Evolutionary conservation across 306 rosid species (phyloP).

Genomic region (Prunus fruticosa): DNA sequence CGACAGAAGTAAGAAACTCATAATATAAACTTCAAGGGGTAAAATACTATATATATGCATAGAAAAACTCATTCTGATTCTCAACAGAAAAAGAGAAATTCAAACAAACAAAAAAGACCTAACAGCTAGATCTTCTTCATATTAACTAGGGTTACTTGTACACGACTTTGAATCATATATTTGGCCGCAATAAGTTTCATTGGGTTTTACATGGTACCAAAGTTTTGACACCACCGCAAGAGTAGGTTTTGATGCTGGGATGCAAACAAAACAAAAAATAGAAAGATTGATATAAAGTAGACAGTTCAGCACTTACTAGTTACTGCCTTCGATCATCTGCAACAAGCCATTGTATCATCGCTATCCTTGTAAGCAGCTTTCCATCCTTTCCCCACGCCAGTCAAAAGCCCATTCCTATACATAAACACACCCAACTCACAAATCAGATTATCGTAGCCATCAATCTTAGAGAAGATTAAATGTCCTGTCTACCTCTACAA

Average conservation of each 20-base stretch:
- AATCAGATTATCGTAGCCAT: slow-evolving; percentile 18
- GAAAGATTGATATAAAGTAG: not conserved
- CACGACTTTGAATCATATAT: not conserved
- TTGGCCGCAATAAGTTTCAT: not conserved
- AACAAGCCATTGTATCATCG: not conserved
- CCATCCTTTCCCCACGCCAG: slow-evolving; percentile 29
- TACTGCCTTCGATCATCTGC: slow-evolving; percentile 10
- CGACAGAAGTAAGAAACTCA: slow-evolving; percentile 3
- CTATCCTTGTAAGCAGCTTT: slow-evolving; percentile 26
- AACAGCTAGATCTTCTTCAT: not conserved
- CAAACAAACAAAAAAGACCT: not conserved
- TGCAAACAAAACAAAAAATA: not conserved
- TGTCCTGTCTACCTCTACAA: not conserved
- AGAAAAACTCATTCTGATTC: not conserved
- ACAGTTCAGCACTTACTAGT: slow-evolving; percentile 9
- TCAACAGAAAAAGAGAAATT: not conserved
- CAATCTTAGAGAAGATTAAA: not conserved
- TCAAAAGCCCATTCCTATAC: slow-evolving; percentile 23
- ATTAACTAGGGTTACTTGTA: not conserved
- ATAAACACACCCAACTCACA: slow-evolving; percentile 16
- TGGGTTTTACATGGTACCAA: not conserved
- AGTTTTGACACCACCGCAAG: not conserved
- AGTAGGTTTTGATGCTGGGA: not conserved
- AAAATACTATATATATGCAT: not conserved
- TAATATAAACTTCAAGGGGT: not conserved